A percentile compares a stretch with the other conserved stretches of the same genome.
Conservation (phyloP, 768 basidiomycete species). For the Glaciozyma martinii region DNA sequence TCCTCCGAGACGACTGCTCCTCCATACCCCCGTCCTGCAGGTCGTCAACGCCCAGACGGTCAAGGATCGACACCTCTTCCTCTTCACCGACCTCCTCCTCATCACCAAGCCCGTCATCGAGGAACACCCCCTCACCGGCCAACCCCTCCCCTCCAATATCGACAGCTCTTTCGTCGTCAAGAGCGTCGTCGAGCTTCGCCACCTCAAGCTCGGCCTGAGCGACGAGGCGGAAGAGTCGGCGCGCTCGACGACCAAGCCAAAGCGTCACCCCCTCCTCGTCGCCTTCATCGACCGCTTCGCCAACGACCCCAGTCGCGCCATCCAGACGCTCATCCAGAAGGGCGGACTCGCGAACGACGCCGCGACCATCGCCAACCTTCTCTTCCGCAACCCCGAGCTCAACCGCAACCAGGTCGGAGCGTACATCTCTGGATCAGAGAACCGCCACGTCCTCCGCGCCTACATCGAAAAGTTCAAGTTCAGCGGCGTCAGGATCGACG, state of each 20-base stretch:
- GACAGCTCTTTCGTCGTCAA: constrained; percentile 82
- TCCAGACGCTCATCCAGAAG: constrained; percentile 59
- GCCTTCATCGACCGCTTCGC: constrained; percentile 71
- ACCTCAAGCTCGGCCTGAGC: constrained; percentile 36
- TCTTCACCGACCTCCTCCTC: constrained; percentile 92
- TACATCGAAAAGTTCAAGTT: constrained; percentile 86
- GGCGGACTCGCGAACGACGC: constrained; percentile 56
- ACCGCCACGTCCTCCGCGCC: constrained; percentile 65
- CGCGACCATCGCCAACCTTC: constrained; percentile 57
- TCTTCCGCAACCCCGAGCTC: constrained; percentile 72
- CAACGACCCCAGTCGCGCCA: constrained; percentile 69
- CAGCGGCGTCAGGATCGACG: constrained; percentile 70
- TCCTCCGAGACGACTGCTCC: constrained; percentile 73
- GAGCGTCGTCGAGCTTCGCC: constrained; percentile 64
- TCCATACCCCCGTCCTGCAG: constrained; percentile 80
- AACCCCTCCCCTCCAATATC: constrained; percentile 46
- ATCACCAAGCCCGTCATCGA: constrained; percentile 79
- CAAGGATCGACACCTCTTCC: constrained; percentile 90
- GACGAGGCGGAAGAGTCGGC: constrained; percentile 31
- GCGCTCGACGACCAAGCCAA: background rate
- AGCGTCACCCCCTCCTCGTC: constrained; percentile 53
- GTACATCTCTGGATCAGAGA: constrained; percentile 65
- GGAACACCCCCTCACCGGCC: constrained; percentile 45
- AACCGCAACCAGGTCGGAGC: constrained; percentile 75
- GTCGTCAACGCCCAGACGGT: constrained; percentile 88